Percentiles rank a stretch among this genome's conserved stretches.
phyloP scores from a whole-genome alignment of 2,329 filamentous ascomycete genomes.

The Trichoderma hamatum region DNA sequence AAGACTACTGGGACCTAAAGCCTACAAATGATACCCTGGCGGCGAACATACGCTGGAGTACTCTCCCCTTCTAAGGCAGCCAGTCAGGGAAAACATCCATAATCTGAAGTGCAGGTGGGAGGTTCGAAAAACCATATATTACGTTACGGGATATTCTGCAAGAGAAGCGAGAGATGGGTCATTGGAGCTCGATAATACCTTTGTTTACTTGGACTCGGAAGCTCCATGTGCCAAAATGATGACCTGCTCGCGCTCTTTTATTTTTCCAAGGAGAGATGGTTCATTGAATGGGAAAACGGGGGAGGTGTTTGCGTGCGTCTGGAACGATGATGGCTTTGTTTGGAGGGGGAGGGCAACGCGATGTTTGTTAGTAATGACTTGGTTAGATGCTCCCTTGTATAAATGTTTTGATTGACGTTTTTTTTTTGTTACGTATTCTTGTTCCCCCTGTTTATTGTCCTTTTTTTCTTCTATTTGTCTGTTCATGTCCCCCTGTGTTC shows the following conservation, averaged over 20 bases:
- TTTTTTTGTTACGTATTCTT: background rate
- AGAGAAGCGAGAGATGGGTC: background rate
- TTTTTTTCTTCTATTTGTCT: background rate
- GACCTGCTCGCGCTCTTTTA: background rate
- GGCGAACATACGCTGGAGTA: conserved; percentile 20
- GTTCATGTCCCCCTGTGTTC: conserved; percentile 8
- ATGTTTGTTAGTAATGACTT: conserved; percentile 29
- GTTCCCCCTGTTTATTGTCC: background rate
- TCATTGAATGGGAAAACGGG: background rate
- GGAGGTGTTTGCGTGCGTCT: conserved; percentile 7
- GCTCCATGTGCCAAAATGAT: conserved; percentile 19
- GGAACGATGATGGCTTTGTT: conserved; percentile 1
- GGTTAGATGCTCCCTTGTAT: conserved; percentile 28
- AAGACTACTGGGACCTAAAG: conserved; percentile 27
- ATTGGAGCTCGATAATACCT: background rate
- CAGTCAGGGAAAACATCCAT: conserved; percentile 10
- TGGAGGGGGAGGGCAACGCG: conserved; percentile 23
- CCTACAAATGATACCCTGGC: conserved; percentile 24
- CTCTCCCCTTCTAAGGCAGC: conserved; percentile 20
- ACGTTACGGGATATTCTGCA: conserved; percentile 3
- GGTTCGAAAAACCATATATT: background rate
- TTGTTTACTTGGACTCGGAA: background rate
- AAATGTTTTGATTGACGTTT: conserved; percentile 26
- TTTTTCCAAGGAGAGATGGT: conserved; percentile 9
- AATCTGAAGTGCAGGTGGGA: background rate